A percentile compares a stretch with the other conserved stretches of the same genome.
phyloP scores from a whole-genome alignment of 345 rosid genomes.

The Dovyalis caffra region DNA sequence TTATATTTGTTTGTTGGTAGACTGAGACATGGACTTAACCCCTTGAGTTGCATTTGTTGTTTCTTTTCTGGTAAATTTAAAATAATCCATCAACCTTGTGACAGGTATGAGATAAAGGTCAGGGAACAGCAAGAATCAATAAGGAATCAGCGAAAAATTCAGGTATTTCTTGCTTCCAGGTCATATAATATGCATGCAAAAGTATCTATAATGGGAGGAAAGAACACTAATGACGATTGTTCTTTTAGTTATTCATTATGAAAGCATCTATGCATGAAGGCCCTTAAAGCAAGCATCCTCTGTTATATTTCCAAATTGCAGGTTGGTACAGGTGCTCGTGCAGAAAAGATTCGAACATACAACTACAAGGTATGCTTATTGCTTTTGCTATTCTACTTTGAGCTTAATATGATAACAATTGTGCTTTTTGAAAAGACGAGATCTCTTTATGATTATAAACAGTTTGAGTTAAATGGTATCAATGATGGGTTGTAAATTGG shows the following conservation, averaged over 20 bases:
- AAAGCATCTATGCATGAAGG: background rate
- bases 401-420: background rate
- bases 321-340: slow-evolving; percentile 96
- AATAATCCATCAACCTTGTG: slow-evolving; percentile 16
- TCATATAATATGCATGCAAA: background rate
- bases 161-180: slow-evolving; percentile 39
- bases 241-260: background rate
- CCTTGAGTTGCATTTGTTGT: background rate
- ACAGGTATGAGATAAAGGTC: slow-evolving; percentile 85
- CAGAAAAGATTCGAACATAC: slow-evolving; percentile 95
- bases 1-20: background rate
- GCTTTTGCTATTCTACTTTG: background rate
- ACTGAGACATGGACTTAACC: background rate
- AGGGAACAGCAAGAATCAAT: slow-evolving; percentile 86
- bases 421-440: background rate
- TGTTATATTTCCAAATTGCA: slow-evolving; percentile 27
- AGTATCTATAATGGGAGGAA: background rate
- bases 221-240: background rate
- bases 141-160: slow-evolving; percentile 67
- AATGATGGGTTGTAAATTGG: background rate
- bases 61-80: slow-evolving; percentile 9
- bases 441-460: background rate
- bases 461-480: background rate
- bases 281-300: background rate
- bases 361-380: slow-evolving; percentile 64